These are phyloP conservation scores for Chamaecyparis obtusa DNA, from an alignment of 75 land plant species.

Conservation along the genomic window DNA sequence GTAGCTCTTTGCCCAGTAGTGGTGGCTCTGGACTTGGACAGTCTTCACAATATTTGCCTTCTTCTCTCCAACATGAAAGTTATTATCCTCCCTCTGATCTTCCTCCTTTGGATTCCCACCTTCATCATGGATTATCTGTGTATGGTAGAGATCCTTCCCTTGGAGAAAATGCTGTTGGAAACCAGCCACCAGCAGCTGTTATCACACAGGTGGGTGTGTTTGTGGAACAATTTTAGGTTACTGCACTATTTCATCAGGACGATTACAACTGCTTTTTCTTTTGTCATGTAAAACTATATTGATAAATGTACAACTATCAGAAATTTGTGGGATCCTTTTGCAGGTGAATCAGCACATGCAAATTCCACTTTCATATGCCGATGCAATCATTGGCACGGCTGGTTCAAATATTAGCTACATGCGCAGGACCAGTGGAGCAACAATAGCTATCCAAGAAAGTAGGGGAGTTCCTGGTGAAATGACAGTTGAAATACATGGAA, in stretches of 20 bases:
- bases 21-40: conserved; percentile 46
- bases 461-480: conserved; percentile 89
- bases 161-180: conserved; percentile 29
- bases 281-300: background rate
- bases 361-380: conserved; percentile 89
- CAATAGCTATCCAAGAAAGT: conserved; percentile 89
- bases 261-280: background rate
- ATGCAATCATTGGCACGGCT: conserved; percentile 91
- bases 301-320: background rate
- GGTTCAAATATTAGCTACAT: conserved; percentile 95
- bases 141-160: conserved; percentile 75
- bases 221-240: background rate
- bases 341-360: conserved; percentile 96
- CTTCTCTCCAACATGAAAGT: conserved; percentile 47
- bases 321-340: conserved; percentile 5
- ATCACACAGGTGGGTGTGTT: conserved; percentile 55
- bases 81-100: conserved; percentile 68
- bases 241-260: background rate
- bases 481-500: conserved; percentile 93
- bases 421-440: conserved; percentile 93
- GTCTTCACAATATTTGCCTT: conserved; percentile 49
- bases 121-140: conserved; percentile 69
- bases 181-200: conserved; percentile 44
- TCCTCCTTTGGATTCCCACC: conserved; percentile 50
- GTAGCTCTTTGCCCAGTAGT: conserved; percentile 27